These are phyloP conservation scores for Musa itinerans DNA, from an alignment of 176 grass and related monocot species.

Conservation along the genomic window DNA sequence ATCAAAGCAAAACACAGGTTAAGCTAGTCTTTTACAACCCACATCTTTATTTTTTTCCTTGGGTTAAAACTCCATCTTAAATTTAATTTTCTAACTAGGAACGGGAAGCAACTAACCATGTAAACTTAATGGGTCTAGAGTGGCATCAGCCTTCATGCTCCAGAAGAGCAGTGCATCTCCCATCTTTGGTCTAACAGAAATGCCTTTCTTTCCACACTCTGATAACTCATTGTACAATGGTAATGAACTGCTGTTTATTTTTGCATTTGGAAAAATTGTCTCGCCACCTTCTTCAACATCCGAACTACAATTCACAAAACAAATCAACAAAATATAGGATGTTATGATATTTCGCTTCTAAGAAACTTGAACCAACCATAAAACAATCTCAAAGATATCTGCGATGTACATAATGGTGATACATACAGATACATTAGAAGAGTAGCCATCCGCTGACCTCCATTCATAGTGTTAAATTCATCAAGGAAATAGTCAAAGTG, in stretches of 20 bases:
- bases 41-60: neutral
- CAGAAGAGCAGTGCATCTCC: constrained; percentile 18
- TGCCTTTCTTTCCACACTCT: constrained; percentile 11
- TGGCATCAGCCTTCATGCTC: constrained; percentile 20
- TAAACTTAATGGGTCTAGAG: constrained; percentile 14
- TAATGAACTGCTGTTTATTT: constrained; percentile 13
- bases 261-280: constrained; percentile 10
- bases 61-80: neutral
- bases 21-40: too few species aligned
- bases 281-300: constrained; percentile 22
- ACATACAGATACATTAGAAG: constrained; percentile 19
- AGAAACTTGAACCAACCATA: neutral
- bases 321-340: neutral
- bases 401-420: neutral
- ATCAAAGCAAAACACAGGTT: too few species aligned
- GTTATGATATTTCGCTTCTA: neutral
- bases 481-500: constrained; percentile 18
- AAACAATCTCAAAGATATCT: neutral
- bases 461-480: constrained; percentile 10
- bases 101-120: constrained; percentile 4
- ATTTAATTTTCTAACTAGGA: neutral
- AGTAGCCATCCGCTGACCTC: constrained; percentile 18
- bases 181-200: constrained; percentile 17
- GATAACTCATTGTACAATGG: constrained; percentile 1
- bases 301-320: neutral